Evolutionary conservation across 169 alveolate species (phyloP), one percentile per base, ranked within the genome.

Genomic region (Besnoitia besnoiti): DNA sequence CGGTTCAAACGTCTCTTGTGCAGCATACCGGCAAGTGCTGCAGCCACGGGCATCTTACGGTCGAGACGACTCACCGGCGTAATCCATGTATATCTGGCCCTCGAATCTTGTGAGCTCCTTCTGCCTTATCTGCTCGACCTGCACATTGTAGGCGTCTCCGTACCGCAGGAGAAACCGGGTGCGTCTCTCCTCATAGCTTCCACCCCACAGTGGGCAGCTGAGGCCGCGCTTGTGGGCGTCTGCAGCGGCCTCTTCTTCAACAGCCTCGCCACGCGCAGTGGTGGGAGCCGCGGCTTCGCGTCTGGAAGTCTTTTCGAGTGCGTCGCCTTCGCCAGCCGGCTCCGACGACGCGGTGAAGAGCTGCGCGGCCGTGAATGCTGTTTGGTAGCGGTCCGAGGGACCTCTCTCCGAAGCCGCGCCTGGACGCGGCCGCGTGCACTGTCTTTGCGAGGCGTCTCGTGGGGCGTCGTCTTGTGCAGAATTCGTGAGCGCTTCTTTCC

Each of bases 61-160:
- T n/a, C n/a, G n/a, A n/a, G n/a, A n/a, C n/a, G n/a, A 40, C 91
- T 33, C 40, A 44, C 96, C 96, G 88, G 96, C 90, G 85, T 91
- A 91, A 84, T 94, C 96, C 75, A 91, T 16, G 77, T 94, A 94
- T 42, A 92, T 79, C 47, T 94, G 94, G 39, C 94, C 93, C 46
- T 33, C 46, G 82, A 94, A 90, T 24, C 96, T 90, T 35, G 16
- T 21, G 55, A 94, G 77, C 44, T 94, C 95, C 55, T 44, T n/a
- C 61, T 24, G 50, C n/a, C 92, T 50, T 27, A 92, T 79, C 21
- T 37, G 59, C 76, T 94, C 96, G 30, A 92, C 90, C 21, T 85
- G 90, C 35, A 16, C 35, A 47, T 92, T 91, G 62, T 94, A 94
- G 73, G 8, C 73, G 35, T 87, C 85, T 21, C 85, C 84, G 67